These are phyloP conservation scores for Teunomyces atbi DNA, from an alignment of 805 yeast genomes.

Conservation along the genomic window DNA sequence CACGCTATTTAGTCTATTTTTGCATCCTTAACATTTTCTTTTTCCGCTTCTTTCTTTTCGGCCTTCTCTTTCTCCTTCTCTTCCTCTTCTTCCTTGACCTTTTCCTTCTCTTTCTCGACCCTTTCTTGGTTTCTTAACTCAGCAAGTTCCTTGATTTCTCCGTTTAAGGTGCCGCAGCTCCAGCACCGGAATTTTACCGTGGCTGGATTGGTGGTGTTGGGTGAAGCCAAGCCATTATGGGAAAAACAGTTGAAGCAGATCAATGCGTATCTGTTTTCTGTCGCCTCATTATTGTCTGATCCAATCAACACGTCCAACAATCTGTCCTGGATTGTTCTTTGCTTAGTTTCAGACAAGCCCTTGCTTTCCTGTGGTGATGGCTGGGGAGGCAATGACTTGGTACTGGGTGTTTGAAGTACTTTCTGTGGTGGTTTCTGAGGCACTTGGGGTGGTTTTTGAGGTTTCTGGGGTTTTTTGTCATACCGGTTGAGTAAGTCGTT, in stretches of 20 bases:
- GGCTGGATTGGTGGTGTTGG: slow-evolving; percentile 50
- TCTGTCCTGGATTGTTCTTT: slow-evolving; percentile 34
- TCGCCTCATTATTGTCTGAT: slow-evolving; percentile 63
- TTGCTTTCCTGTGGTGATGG: not conserved
- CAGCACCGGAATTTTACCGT: slow-evolving; percentile 63
- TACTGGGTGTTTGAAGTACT: not conserved
- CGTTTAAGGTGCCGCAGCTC: slow-evolving; percentile 51
- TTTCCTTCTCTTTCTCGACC: not conserved
- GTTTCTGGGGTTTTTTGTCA: slow-evolving; percentile 13
- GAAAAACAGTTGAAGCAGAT: slow-evolving; percentile 63
- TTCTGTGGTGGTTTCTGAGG: slow-evolving; percentile 1
- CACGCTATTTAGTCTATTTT: not conserved
- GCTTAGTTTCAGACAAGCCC: not conserved
- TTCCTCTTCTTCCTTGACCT: not conserved
- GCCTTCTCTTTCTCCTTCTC: not conserved
- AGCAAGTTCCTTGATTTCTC: slow-evolving; percentile 10
- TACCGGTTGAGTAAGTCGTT: slow-evolving; percentile 68
- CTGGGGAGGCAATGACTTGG: not conserved
- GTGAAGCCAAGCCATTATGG: slow-evolving; percentile 84
- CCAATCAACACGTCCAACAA: slow-evolving; percentile 39
- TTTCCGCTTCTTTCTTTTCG: not conserved
- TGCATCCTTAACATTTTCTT: not conserved
- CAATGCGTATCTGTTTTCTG: slow-evolving; percentile 63
- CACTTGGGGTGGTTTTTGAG: not conserved
- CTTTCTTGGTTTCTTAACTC: not conserved